These are phyloP conservation scores for Potentilla sterilis DNA, from an alignment of 306 rosid species.

Conservation along the genomic window DNA sequence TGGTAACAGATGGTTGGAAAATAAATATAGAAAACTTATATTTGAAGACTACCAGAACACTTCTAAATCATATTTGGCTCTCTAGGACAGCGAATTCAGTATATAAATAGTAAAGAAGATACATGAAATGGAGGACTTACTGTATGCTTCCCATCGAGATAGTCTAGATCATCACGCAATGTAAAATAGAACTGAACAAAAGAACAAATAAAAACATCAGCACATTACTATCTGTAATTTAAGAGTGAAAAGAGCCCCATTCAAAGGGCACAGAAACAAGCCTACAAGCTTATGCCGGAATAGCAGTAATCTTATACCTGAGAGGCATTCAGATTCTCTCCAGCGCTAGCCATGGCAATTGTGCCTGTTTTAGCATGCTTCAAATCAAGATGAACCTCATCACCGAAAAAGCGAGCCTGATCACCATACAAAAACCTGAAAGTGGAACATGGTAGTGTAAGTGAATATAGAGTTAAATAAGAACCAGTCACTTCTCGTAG, in stretches of 20 bases:
- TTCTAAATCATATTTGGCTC: background rate
- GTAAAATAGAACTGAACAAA: constrained; percentile 74
- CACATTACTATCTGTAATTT: background rate
- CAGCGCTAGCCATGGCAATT: constrained; percentile 94
- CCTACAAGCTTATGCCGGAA: background rate
- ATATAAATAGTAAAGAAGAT: background rate
- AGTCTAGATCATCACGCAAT: constrained; percentile 88
- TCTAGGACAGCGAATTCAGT: background rate
- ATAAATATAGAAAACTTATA: background rate
- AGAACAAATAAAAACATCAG: constrained; percentile 11
- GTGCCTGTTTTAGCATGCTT: constrained; percentile 92
- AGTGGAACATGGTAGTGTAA: background rate
- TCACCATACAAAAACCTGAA: constrained; percentile 89
- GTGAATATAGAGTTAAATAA: constrained; percentile 5
- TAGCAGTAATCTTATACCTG: constrained; percentile 49
- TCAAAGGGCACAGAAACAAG: background rate
- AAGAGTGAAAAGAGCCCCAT: background rate
- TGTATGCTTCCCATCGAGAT: constrained; percentile 88
- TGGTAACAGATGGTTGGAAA: background rate
- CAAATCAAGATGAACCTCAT: constrained; percentile 80
- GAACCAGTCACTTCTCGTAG: background rate
- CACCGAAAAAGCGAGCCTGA: constrained; percentile 87
- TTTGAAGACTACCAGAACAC: background rate
- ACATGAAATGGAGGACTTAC: constrained; percentile 47
- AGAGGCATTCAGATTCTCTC: constrained; percentile 95